A percentile compares a stretch with the other conserved stretches of the same genome.
phyloP scores from a whole-genome alignment of 345 rosid species.

The Pseudoturritis turrita region DNA sequence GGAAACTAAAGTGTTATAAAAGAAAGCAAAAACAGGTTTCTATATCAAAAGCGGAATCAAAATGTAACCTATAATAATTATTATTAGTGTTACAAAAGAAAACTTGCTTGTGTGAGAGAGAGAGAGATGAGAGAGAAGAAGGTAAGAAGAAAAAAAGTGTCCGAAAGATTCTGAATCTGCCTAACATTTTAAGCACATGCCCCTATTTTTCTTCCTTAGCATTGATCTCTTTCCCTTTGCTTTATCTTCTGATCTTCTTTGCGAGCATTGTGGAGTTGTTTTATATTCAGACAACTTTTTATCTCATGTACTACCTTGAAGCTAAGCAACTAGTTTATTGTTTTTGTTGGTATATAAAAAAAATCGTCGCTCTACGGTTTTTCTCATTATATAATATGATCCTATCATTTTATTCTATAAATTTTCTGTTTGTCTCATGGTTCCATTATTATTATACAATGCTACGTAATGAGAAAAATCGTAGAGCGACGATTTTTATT shows the following conservation, averaged over 20 bases:
- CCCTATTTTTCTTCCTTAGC: slow-evolving; percentile 13
- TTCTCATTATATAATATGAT: no score
- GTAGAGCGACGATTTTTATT: no score
- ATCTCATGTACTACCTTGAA: slow-evolving; percentile 7
- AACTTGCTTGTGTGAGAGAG: background rate
- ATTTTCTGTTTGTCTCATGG: no score
- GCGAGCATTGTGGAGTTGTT: slow-evolving; percentile 31
- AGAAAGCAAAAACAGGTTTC: slow-evolving; percentile 17
- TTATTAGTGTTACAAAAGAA: background rate
- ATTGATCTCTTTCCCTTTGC: background rate
- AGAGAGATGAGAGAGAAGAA: background rate
- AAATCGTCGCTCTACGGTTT: no score
- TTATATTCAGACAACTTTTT: slow-evolving; percentile 3
- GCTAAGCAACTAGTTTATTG: background rate
- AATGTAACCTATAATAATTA: background rate
- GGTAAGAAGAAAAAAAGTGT: background rate
- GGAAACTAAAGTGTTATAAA: slow-evolving; percentile 3
- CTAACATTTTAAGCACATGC: slow-evolving; percentile 29
- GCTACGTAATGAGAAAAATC: no score
- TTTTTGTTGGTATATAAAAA: background rate
- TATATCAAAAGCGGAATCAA: slow-evolving; percentile 10
- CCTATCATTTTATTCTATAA: no score
- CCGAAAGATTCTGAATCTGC: slow-evolving; percentile 30
- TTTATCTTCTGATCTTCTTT: slow-evolving; percentile 18
- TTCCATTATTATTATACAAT: no score